These are phyloP conservation scores for Peniophora sp. DNA, from an alignment of 1,284 basidiomycete species.

Conservation along the genomic window DNA sequence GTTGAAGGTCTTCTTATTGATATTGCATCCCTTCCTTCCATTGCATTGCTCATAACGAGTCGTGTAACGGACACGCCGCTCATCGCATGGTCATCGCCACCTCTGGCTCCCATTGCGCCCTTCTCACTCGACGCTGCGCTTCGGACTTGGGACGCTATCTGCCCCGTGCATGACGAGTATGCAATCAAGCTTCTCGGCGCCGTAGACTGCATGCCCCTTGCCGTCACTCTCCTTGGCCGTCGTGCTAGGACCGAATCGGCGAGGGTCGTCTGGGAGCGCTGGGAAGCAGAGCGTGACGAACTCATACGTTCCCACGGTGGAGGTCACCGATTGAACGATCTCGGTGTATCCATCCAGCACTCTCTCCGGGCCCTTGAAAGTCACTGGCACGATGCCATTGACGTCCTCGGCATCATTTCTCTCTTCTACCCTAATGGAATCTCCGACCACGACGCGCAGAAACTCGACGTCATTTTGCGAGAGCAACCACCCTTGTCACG, in stretches of 20 bases:
- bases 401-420: too few relatives aligned
- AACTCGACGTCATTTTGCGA: too few relatives aligned
- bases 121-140: not conserved
- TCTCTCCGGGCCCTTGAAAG: too few relatives aligned
- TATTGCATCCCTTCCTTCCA: not conserved
- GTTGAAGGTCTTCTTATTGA: not conserved
- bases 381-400: too few relatives aligned
- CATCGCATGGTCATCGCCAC: not conserved
- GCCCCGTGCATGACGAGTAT: not conserved
- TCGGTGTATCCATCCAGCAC: too few relatives aligned
- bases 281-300: too few relatives aligned
- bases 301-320: too few relatives aligned
- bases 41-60: not conserved
- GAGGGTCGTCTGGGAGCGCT: too few relatives aligned
- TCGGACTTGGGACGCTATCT: not conserved
- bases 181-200: not conserved
- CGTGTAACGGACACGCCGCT: not conserved
- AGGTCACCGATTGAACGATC: too few relatives aligned
- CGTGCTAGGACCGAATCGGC: not conserved
- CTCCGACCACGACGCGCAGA: too few relatives aligned
- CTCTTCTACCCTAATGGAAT: too few relatives aligned
- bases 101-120: not conserved
- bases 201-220: constrained; percentile 2
- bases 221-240: not conserved
- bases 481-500: too few relatives aligned